Base-by-base conservation (phyloP, 805 yeast species). In the Saccharomycopsis oosterbeekiorum region DNA sequence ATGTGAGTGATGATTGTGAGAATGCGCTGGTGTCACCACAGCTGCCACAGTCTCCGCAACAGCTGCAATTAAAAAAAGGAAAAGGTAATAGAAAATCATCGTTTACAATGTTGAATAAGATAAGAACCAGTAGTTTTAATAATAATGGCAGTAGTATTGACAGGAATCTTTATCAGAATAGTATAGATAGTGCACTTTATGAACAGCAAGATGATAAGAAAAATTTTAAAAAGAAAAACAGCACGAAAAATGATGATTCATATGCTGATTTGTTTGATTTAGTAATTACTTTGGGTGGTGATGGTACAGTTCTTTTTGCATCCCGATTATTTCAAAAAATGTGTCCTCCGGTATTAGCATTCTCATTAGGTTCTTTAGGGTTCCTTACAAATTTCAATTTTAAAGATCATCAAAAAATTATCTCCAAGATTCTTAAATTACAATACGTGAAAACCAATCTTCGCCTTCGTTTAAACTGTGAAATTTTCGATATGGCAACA, bases 391-490 rank as follows among this genome's bases (percentile, higher is more conserved):
- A 85, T 59, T 85, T 82, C 70, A 80, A 82, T 55, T 77, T 75
- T 60, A 63, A 68, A n/a, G 69, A 72, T 6, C 70, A 75, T 61
- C 68, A 72, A 61, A 68, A 70, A 39, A 72, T 76, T 9, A 67
- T 80, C 57, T 62, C 70, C 0, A 65, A 69, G 17, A 74, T 80
- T 12, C 50, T 62, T 12, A 62, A 47, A 36, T 47, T 62, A 40
- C 60, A 62, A 41, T 62, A 62, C 43, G 90, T 90, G 34, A 80
- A 81, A 64, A 84, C 88, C 5, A 87, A 89, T 67, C 75, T 92
- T 69, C 77, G 98, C 62, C 89, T 92, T 94, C 78, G 98, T 65
- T 82, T 93, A 69, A 84, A 92, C 1, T 90, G 97, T 71, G 78
- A 92, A 37, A 51, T 63, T 24, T 88, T 91, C 1, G 82, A 78